Evolutionary conservation across 495 filamentous ascomycete species (phyloP).

Genomic region (Pseudevernia furfuracea): DNA sequence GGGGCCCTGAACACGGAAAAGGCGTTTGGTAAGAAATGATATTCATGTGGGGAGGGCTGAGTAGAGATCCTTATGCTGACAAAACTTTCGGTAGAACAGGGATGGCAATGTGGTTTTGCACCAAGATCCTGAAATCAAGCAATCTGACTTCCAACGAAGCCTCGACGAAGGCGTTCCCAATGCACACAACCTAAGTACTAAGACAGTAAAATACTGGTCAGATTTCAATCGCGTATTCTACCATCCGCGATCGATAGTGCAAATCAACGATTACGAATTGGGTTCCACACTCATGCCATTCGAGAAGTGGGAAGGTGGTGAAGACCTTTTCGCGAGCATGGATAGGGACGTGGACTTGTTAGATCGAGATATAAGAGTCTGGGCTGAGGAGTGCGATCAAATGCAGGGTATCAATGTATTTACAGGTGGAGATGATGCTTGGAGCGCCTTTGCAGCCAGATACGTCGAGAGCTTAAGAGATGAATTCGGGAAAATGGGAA

Average conservation of each 20-base stretch:
- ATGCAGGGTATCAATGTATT: slow-evolving; percentile 84
- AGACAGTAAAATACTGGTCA: slow-evolving; percentile 85
- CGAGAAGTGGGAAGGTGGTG: slow-evolving; percentile 69
- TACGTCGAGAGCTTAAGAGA: slow-evolving; percentile 80
- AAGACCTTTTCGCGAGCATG: slow-evolving; percentile 71
- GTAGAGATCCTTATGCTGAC: slow-evolving; percentile 8
- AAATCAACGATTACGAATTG: slow-evolving; percentile 81
- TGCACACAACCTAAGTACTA: slow-evolving; percentile 55
- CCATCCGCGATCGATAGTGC: slow-evolving; percentile 81
- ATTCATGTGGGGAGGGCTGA: neutral
- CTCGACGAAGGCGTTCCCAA: slow-evolving; percentile 59
- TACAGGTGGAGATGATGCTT: slow-evolving; percentile 74
- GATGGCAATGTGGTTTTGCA: slow-evolving; percentile 62
- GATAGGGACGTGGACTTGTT: slow-evolving; percentile 82
- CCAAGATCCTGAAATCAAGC: slow-evolving; percentile 54
- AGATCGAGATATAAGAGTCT: slow-evolving; percentile 78
- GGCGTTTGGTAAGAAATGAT: slow-evolving; percentile 14
- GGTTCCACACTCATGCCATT: slow-evolving; percentile 72
- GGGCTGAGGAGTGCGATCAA: slow-evolving; percentile 88
- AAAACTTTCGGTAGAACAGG: slow-evolving; percentile 39
- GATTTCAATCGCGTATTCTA: slow-evolving; percentile 89
- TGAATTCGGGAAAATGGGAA: slow-evolving; percentile 77
- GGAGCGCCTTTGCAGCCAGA: slow-evolving; percentile 76
- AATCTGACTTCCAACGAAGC: slow-evolving; percentile 65
- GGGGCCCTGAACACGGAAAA: slow-evolving; percentile 33